Conservation (phyloP, 352 stramenopile species). For the Globisporangium rhizosaccharum region DNA sequence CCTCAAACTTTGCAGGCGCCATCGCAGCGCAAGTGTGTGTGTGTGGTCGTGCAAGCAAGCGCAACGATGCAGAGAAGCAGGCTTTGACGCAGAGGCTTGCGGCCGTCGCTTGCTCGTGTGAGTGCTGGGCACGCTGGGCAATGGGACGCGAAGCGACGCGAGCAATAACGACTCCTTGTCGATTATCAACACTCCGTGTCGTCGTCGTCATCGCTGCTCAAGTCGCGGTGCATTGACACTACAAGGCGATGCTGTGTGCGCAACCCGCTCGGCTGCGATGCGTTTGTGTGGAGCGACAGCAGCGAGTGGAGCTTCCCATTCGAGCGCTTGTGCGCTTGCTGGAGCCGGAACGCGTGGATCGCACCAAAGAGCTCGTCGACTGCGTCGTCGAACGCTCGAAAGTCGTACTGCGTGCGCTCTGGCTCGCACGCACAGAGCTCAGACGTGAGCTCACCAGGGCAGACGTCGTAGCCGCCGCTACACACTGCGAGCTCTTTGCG, state of each 20-base stretch:
- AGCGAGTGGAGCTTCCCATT: slow-evolving; percentile 28
- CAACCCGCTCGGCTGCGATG: neutral
- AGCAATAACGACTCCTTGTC: too few species aligned
- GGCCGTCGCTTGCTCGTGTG: too few species aligned
- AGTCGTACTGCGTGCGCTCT: slow-evolving; percentile 23
- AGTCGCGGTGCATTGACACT: neutral
- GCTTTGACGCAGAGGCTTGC: too few species aligned
- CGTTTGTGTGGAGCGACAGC: slow-evolving; percentile 8
- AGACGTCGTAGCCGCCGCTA: slow-evolving; percentile 45
- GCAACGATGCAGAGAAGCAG: too few species aligned
- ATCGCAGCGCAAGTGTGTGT: neutral
- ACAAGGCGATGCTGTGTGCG: neutral
- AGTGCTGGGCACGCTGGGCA: too few species aligned
- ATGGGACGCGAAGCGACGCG: too few species aligned
- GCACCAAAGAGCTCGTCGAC: slow-evolving; percentile 38
- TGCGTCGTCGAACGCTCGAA: slow-evolving; percentile 36
- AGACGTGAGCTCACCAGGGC: slow-evolving; percentile 38
- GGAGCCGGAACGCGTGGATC: slow-evolving; percentile 25
- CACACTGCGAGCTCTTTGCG: slow-evolving; percentile 48
- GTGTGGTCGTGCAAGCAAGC: neutral
- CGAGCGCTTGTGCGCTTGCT: slow-evolving; percentile 21
- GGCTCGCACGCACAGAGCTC: slow-evolving; percentile 33
- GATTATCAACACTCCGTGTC: neutral
- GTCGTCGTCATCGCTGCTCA: neutral
- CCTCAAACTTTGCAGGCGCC: slow-evolving; percentile 52